Percentiles rank a stretch among this genome's conserved stretches.
Evolutionary conservation across 2,329 filamentous ascomycete species (phyloP).

Genomic region (Fusarium decemcellulare): DNA sequence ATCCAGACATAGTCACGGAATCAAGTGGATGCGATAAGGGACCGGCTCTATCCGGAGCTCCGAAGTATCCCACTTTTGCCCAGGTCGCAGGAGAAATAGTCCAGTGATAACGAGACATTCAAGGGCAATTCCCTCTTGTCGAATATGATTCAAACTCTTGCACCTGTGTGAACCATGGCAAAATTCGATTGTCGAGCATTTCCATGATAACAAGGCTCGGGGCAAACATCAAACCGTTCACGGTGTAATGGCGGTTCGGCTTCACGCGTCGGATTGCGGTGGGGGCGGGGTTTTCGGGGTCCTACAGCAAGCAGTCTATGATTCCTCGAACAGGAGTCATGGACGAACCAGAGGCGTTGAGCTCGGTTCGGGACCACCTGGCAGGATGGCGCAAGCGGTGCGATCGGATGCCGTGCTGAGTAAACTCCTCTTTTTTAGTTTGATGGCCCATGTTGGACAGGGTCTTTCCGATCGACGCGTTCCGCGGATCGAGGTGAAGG

Average conservation of each 20-base stretch:
- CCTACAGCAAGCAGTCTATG: conserved; percentile 28
- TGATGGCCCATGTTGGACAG: conserved; percentile 8
- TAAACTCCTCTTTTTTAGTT: conserved; percentile 27
- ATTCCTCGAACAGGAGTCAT: conserved; percentile 34
- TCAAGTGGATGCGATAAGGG: conserved; percentile 47
- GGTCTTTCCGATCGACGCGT: conserved; percentile 30
- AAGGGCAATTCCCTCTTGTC: conserved; percentile 1
- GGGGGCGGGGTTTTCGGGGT: conserved; percentile 33
- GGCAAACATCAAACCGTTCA: conserved; percentile 11
- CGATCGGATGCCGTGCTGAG: conserved; percentile 41
- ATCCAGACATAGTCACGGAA: conserved; percentile 46
- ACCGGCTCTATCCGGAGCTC: conserved; percentile 31
- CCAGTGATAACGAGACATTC: not conserved
- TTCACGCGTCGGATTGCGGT: conserved; percentile 23
- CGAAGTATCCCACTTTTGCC: conserved; percentile 29
- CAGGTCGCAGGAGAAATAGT: conserved; percentile 10
- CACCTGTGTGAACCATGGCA: not conserved
- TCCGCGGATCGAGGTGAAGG: conserved; percentile 20
- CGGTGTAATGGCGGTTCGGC: conserved; percentile 23
- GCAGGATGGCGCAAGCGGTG: conserved; percentile 41
- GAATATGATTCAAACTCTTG: not conserved
- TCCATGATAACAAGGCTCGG: conserved; percentile 9
- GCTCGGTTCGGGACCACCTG: conserved; percentile 34
- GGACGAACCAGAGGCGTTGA: conserved; percentile 35
- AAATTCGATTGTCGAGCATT: conserved; percentile 17